Percentiles rank a stretch among this genome's conserved stretches.
Evolutionary conservation across 2,329 filamentous ascomycete species (phyloP).

Genomic region (Fusarium chaquense): DNA sequence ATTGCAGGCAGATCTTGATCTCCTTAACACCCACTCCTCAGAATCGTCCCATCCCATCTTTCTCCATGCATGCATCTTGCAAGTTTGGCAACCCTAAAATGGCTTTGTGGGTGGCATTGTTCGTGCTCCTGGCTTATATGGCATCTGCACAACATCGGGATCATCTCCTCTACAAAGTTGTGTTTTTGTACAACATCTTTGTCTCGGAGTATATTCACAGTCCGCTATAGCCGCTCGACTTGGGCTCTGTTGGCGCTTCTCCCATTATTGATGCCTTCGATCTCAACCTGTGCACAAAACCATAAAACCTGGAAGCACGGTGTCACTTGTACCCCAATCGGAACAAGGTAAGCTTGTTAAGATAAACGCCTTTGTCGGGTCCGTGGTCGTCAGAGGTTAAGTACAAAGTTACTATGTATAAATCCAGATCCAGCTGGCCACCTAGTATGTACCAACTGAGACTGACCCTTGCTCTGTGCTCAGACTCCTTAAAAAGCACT

Average conservation of each 20-base stretch:
- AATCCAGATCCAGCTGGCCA: slow-evolving; percentile 38
- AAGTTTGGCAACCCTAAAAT: slow-evolving; percentile 28
- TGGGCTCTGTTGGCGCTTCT: background rate
- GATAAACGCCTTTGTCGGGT: slow-evolving; percentile 30
- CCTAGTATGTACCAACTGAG: slow-evolving; percentile 10
- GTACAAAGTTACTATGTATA: slow-evolving; percentile 39
- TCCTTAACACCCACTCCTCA: slow-evolving; percentile 9
- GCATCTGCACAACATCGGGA: slow-evolving; percentile 24
- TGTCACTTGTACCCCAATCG: slow-evolving; percentile 24
- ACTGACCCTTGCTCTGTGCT: slow-evolving; percentile 25
- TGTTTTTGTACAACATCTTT: slow-evolving; percentile 15
- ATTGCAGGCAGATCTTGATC: slow-evolving; percentile 26
- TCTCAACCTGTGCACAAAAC: slow-evolving; percentile 32
- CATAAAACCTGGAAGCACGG: slow-evolving; percentile 32
- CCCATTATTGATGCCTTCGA: slow-evolving; percentile 32
- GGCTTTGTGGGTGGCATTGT: slow-evolving; percentile 1
- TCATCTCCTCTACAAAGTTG: background rate
- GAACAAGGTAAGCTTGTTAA: slow-evolving; percentile 18
- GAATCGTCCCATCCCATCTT: slow-evolving; percentile 31
- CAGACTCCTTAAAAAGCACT: slow-evolving; percentile 2
- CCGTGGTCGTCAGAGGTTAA: slow-evolving; percentile 26
- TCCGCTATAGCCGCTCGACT: slow-evolving; percentile 14
- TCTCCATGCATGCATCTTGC: slow-evolving; percentile 31
- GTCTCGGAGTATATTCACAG: slow-evolving; percentile 5
- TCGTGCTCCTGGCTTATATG: slow-evolving; percentile 13